A percentile compares a stretch with the other conserved stretches of the same genome.
phyloP scores from a whole-genome alignment of 2,329 filamentous ascomycete genomes.

The Rhynchosporium graminicola region DNA sequence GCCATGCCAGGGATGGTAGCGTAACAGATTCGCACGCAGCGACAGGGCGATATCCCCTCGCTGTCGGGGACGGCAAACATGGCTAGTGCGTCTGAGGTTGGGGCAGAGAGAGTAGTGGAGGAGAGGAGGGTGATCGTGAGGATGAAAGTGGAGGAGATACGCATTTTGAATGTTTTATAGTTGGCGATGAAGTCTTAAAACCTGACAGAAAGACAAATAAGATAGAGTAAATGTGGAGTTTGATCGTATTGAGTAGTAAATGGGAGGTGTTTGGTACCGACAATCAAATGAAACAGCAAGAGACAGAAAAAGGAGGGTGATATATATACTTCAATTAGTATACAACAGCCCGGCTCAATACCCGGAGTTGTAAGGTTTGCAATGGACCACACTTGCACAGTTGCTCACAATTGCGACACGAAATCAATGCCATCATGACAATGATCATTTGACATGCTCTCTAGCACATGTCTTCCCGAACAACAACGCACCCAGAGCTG shows the following conservation, averaged over 20 bases:
- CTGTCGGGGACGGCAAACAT: not conserved
- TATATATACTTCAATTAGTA: too few species aligned
- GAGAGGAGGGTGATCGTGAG: not conserved
- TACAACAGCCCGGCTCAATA: not conserved
- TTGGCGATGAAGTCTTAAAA: too few species aligned
- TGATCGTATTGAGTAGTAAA: too few species aligned
- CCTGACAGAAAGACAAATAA: too few species aligned
- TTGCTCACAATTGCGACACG: not conserved
- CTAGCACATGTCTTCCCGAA: not conserved
- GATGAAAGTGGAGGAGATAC: not conserved
- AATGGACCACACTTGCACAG: not conserved
- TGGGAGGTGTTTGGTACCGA: too few species aligned
- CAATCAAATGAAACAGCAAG: too few species aligned
- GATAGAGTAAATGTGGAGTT: too few species aligned
- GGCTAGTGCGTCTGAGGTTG: not conserved
- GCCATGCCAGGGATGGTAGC: slow-evolving; percentile 1
- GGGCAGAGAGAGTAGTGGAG: not conserved
- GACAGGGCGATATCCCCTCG: not conserved
- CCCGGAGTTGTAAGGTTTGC: slow-evolving; percentile 1
- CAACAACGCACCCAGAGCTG: not conserved
- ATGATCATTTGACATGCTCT: not conserved
- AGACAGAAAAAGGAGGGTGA: too few species aligned
- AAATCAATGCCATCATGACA: not conserved
- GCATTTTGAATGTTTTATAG: too few species aligned
- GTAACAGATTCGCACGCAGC: slow-evolving; percentile 7